These are phyloP conservation scores for Leccinum griseonigrum DNA, from an alignment of 1,284 basidiomycete species.

Conservation along the genomic window DNA sequence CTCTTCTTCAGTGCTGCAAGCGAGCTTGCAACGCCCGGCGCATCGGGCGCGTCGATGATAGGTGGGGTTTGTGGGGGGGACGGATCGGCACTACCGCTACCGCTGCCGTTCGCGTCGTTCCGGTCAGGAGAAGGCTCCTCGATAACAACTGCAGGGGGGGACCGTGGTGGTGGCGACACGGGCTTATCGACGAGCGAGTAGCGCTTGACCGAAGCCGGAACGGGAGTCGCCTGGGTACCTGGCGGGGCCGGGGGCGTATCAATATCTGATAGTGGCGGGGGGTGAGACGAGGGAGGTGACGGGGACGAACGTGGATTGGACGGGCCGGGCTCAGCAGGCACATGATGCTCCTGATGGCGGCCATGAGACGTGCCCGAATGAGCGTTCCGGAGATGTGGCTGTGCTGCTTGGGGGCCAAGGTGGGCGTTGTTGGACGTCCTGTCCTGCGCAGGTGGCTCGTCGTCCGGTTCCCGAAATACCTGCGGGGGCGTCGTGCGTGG, in stretches of 20 bases:
- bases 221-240: slow-evolving; percentile 36
- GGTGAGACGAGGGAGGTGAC: not conserved
- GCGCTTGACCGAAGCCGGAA: slow-evolving; percentile 63
- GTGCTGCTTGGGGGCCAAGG: slow-evolving; percentile 8
- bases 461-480: slow-evolving; percentile 33
- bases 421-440: slow-evolving; percentile 16
- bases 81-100: slow-evolving; percentile 23
- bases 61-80: slow-evolving; percentile 44
- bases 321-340: slow-evolving; percentile 10
- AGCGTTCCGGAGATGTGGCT: slow-evolving; percentile 18
- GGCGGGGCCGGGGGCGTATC: slow-evolving; percentile 29
- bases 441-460: slow-evolving; percentile 24
- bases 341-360: slow-evolving; percentile 11
- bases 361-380: slow-evolving; percentile 6
- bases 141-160: slow-evolving; percentile 49
- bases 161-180: slow-evolving; percentile 30
- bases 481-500: slow-evolving; percentile 27
- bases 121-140: slow-evolving; percentile 47
- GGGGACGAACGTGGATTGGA: slow-evolving; percentile 12
- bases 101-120: slow-evolving; percentile 17
- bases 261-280: slow-evolving; percentile 16
- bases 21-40: slow-evolving; percentile 76
- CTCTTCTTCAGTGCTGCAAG: slow-evolving; percentile 86
- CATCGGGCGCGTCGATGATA: slow-evolving; percentile 38
- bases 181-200: slow-evolving; percentile 76